These are phyloP conservation scores for Scytalidium lignicola DNA, from an alignment of 2,329 filamentous ascomycete genomes.

Conservation along the genomic window DNA sequence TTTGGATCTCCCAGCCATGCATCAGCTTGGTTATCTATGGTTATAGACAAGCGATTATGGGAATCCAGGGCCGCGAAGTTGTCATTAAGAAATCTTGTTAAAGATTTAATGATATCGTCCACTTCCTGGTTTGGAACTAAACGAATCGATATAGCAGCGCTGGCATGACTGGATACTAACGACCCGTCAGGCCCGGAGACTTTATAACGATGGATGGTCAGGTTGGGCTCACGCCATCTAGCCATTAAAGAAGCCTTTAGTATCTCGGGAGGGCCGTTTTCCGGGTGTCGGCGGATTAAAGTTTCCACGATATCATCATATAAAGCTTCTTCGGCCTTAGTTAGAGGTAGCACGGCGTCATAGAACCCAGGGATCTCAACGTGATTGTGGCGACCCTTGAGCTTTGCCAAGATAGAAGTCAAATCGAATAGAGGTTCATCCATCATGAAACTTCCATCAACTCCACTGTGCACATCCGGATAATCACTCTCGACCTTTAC, in stretches of 20 bases:
- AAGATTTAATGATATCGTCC: slow-evolving; percentile 62
- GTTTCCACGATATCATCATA: slow-evolving; percentile 82
- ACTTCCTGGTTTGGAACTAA: slow-evolving; percentile 92
- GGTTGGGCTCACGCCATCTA: slow-evolving; percentile 88
- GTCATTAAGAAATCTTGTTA: slow-evolving; percentile 62
- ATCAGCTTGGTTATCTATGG: slow-evolving; percentile 89
- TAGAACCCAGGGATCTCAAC: slow-evolving; percentile 88
- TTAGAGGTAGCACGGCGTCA: slow-evolving; percentile 72
- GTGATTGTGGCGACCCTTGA: slow-evolving; percentile 75
- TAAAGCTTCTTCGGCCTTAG: slow-evolving; percentile 67
- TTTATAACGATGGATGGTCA: slow-evolving; percentile 90
- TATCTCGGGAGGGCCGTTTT: slow-evolving; percentile 52
- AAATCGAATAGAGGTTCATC: slow-evolving; percentile 92
- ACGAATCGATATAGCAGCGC: slow-evolving; percentile 81
- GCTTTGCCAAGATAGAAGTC: slow-evolving; percentile 71
- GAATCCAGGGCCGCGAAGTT: slow-evolving; percentile 73
- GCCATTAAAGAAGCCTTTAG: slow-evolving; percentile 85
- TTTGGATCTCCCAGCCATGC: slow-evolving; percentile 92
- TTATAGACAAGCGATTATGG: slow-evolving; percentile 73
- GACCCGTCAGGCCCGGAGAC: slow-evolving; percentile 89
- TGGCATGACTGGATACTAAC: slow-evolving; percentile 84
- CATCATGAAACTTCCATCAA: slow-evolving; percentile 87
- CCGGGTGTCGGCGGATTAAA: slow-evolving; percentile 66
- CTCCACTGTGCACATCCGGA: slow-evolving; percentile 89
- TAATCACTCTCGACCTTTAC: slow-evolving; percentile 80